A percentile compares a stretch with the other conserved stretches of the same genome.
Conservation (phyloP, 169 alveolate species). For the Cryptosporidium tyzzeri region DNA sequence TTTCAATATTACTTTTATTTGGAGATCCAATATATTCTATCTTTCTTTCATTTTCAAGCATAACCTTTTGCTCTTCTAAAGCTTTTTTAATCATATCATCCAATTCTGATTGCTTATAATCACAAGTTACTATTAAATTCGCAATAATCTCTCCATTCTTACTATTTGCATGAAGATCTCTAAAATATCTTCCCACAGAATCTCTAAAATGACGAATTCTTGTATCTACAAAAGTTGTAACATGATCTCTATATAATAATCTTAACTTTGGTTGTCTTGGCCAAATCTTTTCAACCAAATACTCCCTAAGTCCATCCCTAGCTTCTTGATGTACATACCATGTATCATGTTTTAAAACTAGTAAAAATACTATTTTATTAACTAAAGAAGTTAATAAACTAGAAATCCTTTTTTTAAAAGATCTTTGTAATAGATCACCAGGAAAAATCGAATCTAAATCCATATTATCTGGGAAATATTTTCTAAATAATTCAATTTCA, state of each 20-base stretch:
- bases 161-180: constrained; percentile 73
- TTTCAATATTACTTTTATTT: neutral
- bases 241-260: constrained; percentile 57
- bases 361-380: constrained; percentile 57
- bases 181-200: constrained; percentile 72
- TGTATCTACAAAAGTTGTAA: constrained; percentile 73
- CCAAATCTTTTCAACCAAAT: constrained; percentile 62
- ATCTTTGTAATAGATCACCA: constrained; percentile 57
- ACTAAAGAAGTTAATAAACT: constrained; percentile 58
- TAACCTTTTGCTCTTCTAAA: constrained; percentile 30
- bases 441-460: constrained; percentile 69
- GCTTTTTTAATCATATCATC: constrained; percentile 68
- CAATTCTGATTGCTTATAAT: constrained; percentile 55
- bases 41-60: constrained; percentile 33
- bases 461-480: constrained; percentile 47
- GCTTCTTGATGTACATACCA: constrained; percentile 77
- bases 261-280: constrained; percentile 74
- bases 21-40: constrained; percentile 23
- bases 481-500: constrained; percentile 61
- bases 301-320: constrained; percentile 71
- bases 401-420: constrained; percentile 69
- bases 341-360: constrained; percentile 61
- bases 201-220: constrained; percentile 72
- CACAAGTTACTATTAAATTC: constrained; percentile 72
- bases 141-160: constrained; percentile 48